These are phyloP conservation scores for Dipodascus geniculatus DNA, from an alignment of 805 yeast genomes.

Conservation along the genomic window DNA sequence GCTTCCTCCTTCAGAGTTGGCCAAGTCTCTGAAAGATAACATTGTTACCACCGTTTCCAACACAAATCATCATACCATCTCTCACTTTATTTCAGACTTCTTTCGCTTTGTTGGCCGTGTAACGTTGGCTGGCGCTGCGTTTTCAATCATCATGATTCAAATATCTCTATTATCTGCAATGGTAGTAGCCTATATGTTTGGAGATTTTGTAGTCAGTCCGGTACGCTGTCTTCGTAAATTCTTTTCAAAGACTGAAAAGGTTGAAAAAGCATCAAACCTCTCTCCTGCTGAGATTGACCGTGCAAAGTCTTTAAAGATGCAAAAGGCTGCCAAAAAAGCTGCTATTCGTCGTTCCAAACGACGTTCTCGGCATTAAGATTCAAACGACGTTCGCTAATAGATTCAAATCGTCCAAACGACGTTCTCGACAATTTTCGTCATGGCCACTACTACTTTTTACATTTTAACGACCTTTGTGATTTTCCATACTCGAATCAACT, in stretches of 20 bases:
- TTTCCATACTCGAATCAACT: background rate
- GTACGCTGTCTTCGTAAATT: background rate
- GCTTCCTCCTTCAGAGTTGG: slow-evolving; percentile 14
- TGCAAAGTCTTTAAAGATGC: background rate
- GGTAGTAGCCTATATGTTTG: slow-evolving; percentile 13
- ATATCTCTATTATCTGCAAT: slow-evolving; percentile 11
- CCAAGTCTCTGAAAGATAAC: slow-evolving; percentile 5
- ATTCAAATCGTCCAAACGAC: no score
- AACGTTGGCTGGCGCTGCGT: slow-evolving; percentile 9
- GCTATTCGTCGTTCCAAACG: background rate
- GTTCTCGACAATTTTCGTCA: no score
- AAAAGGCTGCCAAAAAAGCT: background rate
- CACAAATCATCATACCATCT: slow-evolving; percentile 2
- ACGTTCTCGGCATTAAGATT: background rate
- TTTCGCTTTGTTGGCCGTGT: background rate
- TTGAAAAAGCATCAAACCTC: background rate
- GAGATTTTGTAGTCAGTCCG: slow-evolving; percentile 12
- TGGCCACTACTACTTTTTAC: no score
- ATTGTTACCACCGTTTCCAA: slow-evolving; percentile 2
- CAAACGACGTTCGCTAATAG: no score
- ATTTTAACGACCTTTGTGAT: slow-evolving; percentile 2
- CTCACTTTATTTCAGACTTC: background rate
- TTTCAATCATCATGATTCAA: slow-evolving; percentile 11
- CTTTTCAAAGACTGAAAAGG: background rate
- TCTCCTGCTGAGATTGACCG: background rate